Evolutionary conservation across 1,284 basidiomycete species (phyloP).

Genomic region (Papiliotrema nemorosa): DNA sequence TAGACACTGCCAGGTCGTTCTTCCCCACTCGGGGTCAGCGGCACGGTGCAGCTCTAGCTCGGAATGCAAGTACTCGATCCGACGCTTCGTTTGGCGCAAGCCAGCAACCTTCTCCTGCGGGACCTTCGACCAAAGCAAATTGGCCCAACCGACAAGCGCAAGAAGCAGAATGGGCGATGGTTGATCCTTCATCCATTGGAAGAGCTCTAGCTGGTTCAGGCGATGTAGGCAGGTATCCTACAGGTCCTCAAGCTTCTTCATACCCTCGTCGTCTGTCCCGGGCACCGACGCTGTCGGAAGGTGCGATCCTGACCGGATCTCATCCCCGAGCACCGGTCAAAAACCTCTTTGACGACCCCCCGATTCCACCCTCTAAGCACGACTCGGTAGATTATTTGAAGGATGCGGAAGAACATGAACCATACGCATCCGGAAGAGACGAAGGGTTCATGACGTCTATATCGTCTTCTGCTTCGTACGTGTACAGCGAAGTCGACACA

Average conservation of each 20-base stretch:
- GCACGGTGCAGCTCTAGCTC: conserved; percentile 21
- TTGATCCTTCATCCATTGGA: conserved; percentile 17
- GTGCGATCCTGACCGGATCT: neutral
- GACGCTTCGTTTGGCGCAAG: conserved; percentile 27
- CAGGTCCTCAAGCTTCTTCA: neutral
- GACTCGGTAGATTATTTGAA: conserved; percentile 10
- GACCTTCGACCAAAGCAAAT: conserved; percentile 2
- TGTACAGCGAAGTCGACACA: conserved; percentile 62
- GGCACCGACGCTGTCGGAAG: conserved; percentile 21
- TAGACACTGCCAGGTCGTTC: conserved; percentile 17
- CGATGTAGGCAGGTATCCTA: conserved; percentile 15
- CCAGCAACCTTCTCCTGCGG: conserved; percentile 4
- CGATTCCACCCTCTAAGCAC: conserved; percentile 8
- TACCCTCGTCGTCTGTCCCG: conserved; percentile 26
- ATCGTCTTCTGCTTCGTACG: conserved; percentile 78
- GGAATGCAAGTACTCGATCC: conserved; percentile 20
- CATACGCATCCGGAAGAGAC: neutral
- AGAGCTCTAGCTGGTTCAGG: conserved; percentile 11
- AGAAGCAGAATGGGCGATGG: conserved; percentile 13
- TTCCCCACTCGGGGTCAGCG: conserved; percentile 27
- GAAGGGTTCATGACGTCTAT: neutral
- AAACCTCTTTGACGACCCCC: conserved; percentile 11
- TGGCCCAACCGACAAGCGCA: neutral
- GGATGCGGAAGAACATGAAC: neutral
- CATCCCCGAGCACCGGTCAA: neutral